Base-by-base conservation (phyloP, 169 alveolate species). In the Besnoitia besnoiti region DNA sequence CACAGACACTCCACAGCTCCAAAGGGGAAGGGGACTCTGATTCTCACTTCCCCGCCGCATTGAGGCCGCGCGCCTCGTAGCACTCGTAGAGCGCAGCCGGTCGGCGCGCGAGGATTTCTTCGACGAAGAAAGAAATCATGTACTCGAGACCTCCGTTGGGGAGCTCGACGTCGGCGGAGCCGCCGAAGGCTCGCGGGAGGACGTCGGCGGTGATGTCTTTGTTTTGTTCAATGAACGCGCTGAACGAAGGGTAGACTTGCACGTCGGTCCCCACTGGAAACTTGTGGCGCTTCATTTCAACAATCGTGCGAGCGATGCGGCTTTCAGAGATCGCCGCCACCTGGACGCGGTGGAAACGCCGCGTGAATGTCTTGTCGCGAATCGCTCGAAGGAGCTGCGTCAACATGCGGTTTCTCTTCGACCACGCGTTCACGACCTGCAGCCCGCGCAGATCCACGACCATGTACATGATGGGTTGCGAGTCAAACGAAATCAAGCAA, bases 401-500 rank as follows among this genome's bases (percentile, higher is more conserved):
- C 14, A 77, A 30, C 2, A 77, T 42, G 19, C 59, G 35, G 55
- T 40, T 40, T 37, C 30, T 37, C 59, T 37, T 77, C 12, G 87
- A 16, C 87, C 87, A 77, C n/a, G 55, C 49, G 55, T 77, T 77
- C 82, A 37, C n/a, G 44, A 73, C 19, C 39, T n/a, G 46, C 3
- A 77, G 55, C n/a, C 87, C 87, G 59, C 87, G 87, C 55, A 77
- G 30, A 35, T 77, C 87, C 40, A 42, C 87, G 30, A 77, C n/a
- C 49, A 77, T 77, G 59, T 77, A 42, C 87, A 77, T 77, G 61
- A 37, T 35, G 21, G 87, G 87, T 1, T 77, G 40, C 37, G 5
- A 51, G 87, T 77, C 87, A 21, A 42, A 7, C 10, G 87, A 77
- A 10, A 77, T 39, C 40, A 77, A 30, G 59, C 87, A 77, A 55